A percentile compares a stretch with the other conserved stretches of the same genome.
phyloP scores from a whole-genome alignment of 768 basidiomycete species.

The Coprinopsis sp. region DNA sequence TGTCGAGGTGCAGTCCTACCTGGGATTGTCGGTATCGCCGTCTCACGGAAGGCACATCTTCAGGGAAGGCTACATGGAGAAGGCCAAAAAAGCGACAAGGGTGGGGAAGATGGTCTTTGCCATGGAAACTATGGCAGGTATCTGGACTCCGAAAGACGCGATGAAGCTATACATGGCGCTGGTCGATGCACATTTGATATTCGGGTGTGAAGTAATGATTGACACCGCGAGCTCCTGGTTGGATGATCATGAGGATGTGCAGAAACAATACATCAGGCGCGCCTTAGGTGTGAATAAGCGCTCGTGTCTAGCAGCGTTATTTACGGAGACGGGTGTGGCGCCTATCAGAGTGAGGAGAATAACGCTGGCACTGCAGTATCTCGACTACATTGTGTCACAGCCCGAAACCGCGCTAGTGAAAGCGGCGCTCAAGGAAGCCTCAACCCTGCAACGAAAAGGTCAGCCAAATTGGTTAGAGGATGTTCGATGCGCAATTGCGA shows the following conservation, averaged over 20 bases:
- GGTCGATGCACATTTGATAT: background rate
- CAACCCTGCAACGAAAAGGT: too few species aligned
- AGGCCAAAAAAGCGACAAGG: background rate
- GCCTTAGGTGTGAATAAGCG: background rate
- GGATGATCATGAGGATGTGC: background rate
- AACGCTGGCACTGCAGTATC: background rate
- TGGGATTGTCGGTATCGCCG: conserved; percentile 12
- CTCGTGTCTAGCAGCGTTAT: background rate
- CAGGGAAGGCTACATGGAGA: background rate
- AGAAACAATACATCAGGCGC: background rate
- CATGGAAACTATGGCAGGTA: background rate
- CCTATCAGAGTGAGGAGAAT: background rate
- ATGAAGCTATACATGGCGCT: conserved; percentile 1
- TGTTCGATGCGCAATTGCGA: too few species aligned
- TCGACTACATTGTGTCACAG: too few species aligned
- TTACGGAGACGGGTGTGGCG: background rate
- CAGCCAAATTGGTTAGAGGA: too few species aligned
- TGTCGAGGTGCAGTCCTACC: conserved; percentile 10
- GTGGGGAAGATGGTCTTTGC: background rate
- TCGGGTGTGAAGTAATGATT: background rate
- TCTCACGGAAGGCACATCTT: background rate
- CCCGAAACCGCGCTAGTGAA: too few species aligned
- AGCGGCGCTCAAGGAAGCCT: too few species aligned
- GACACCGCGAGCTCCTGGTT: background rate
- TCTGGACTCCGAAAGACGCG: background rate